These are phyloP conservation scores for Penicillium sp. DNA, from an alignment of 2,329 filamentous ascomycete genomes.

Conservation along the genomic window DNA sequence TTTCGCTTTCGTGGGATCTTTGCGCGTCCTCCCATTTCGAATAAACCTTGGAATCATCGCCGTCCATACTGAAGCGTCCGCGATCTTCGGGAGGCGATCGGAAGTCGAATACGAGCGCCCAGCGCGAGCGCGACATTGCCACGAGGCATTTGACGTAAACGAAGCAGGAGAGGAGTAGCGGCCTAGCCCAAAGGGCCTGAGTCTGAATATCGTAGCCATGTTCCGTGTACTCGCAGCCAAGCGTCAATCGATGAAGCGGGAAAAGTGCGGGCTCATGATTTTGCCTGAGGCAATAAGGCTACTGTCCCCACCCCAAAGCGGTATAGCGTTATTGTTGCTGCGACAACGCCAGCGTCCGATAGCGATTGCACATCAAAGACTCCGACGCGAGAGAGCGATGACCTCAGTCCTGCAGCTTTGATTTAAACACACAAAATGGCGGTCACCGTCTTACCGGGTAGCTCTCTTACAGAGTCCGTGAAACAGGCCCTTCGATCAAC, in stretches of 20 bases:
- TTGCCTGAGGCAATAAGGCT: conserved; percentile 17
- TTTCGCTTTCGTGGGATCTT: conserved; percentile 38
- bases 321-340: conserved; percentile 30
- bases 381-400: conserved; percentile 11
- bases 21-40: conserved; percentile 36
- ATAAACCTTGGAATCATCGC: conserved; percentile 61
- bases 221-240: not conserved
- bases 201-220: conserved; percentile 20
- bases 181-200: conserved; percentile 15
- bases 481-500: conserved; percentile 54
- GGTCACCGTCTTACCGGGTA: conserved; percentile 32
- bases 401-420: conserved; percentile 16
- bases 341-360: conserved; percentile 29
- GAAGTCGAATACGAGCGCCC: conserved; percentile 22
- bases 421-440: conserved; percentile 26
- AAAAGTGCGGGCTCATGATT: conserved; percentile 7
- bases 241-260: conserved; percentile 1
- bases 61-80: conserved; percentile 63
- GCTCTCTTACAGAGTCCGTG: conserved; percentile 43
- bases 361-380: conserved; percentile 23
- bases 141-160: conserved; percentile 3
- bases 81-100: conserved; percentile 42
- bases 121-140: conserved; percentile 5
- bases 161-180: conserved; percentile 3
- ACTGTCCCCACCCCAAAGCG: conserved; percentile 10